These are phyloP conservation scores for Mucor velutinosus DNA, from an alignment of 371 early-diverging fungal species.

Conservation along the genomic window DNA sequence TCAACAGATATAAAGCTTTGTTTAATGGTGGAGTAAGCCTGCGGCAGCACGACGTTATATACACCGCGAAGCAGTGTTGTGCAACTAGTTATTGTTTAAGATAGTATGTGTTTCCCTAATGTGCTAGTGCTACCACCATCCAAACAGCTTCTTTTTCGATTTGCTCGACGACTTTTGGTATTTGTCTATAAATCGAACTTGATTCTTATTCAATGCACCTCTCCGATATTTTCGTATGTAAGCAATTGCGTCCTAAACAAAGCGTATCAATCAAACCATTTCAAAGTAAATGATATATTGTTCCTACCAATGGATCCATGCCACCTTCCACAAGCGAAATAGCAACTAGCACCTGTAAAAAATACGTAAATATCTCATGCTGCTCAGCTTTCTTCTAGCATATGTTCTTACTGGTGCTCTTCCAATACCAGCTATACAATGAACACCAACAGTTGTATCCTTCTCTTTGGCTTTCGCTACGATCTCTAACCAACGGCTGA, in stretches of 20 bases:
- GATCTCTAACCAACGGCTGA: constrained; percentile 44
- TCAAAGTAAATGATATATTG: neutral
- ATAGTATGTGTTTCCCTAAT: neutral
- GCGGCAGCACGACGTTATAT: too few relatives aligned
- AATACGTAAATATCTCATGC: neutral
- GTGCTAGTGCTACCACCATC: neutral
- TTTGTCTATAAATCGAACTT: constrained; percentile 60
- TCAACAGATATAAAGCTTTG: too few relatives aligned
- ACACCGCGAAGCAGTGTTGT: too few relatives aligned
- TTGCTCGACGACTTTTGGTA: constrained; percentile 4
- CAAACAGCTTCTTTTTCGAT: neutral
- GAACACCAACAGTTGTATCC: constrained; percentile 58
- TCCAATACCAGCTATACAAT: constrained; percentile 75
- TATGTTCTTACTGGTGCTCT: constrained; percentile 64
- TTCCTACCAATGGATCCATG: constrained; percentile 63
- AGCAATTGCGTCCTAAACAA: constrained; percentile 58
- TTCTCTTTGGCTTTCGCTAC: constrained; percentile 36
- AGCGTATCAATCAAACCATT: neutral
- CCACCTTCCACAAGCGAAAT: constrained; percentile 69
- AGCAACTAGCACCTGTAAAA: constrained; percentile 55
- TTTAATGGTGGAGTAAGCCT: too few relatives aligned
- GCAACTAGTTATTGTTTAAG: too few relatives aligned
- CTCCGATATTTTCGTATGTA: constrained; percentile 60
- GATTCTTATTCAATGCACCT: constrained; percentile 69
- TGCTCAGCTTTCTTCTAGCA: neutral